Evolutionary conservation across 2,329 filamentous ascomycete genomes (phyloP).

Genomic region (Podosphaera xanthii): DNA sequence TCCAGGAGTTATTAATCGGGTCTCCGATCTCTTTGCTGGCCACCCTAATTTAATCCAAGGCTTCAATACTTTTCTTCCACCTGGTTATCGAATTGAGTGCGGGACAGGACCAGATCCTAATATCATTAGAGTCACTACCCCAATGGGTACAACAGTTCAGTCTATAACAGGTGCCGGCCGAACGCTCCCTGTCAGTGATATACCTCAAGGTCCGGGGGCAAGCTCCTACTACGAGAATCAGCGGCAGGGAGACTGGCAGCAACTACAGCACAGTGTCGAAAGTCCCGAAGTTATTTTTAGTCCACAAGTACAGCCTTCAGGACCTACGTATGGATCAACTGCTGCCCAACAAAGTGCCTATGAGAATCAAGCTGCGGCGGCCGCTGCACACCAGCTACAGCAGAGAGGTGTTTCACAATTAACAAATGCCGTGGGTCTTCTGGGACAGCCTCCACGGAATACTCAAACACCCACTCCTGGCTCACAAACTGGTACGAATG

Average conservation of each 20-base stretch:
- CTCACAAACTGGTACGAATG: constrained; percentile 34
- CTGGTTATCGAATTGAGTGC: constrained; percentile 90
- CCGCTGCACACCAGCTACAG: constrained; percentile 33
- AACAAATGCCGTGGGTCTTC: constrained; percentile 30
- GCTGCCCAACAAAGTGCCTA: constrained; percentile 19
- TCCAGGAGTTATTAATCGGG: constrained; percentile 86
- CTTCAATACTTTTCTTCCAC: constrained; percentile 93
- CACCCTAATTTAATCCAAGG: constrained; percentile 91
- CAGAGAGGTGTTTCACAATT: constrained; percentile 42
- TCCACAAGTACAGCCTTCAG: constrained; percentile 28
- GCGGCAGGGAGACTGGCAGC: constrained; percentile 28
- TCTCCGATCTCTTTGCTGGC: constrained; percentile 85
- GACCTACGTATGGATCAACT: constrained; percentile 22
- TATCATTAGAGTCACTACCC: constrained; percentile 87
- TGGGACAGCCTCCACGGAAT: constrained; percentile 25
- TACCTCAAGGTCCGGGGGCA: constrained; percentile 7
- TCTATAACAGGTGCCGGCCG: constrained; percentile 41
- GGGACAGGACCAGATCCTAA: constrained; percentile 85
- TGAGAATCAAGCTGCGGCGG: constrained; percentile 21
- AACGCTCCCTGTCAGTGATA: constrained; percentile 17
- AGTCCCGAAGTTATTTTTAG: constrained; percentile 40
- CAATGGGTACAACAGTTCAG: constrained; percentile 88
- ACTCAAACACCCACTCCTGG: constrained; percentile 36
- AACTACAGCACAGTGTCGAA: constrained; percentile 33
- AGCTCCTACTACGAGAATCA: constrained; percentile 20